Evolutionary conservation across 2,329 filamentous ascomycete species (phyloP).

Genomic region (Nothophaeocryptopus gaeumannii): DNA sequence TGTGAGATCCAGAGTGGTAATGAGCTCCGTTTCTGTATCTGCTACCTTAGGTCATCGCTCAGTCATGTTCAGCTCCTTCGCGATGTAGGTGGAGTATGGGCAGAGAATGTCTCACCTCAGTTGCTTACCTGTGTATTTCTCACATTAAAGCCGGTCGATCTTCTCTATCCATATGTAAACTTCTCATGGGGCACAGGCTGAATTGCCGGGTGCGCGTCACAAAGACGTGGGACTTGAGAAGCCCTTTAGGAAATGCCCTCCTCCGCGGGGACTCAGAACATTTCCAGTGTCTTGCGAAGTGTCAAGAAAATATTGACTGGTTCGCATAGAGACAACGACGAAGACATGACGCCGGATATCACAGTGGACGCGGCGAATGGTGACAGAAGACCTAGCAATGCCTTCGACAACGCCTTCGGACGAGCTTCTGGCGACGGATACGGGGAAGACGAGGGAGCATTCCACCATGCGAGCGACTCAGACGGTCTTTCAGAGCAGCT

Average conservation of each 20-base stretch:
- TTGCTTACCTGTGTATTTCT: too few relatives aligned
- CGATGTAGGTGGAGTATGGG: too few relatives aligned
- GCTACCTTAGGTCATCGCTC: not conserved
- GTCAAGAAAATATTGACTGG: conserved; percentile 10
- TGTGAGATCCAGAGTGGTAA: too few relatives aligned
- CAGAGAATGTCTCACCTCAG: too few relatives aligned
- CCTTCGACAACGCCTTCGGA: conserved; percentile 8
- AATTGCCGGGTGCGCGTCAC: too few relatives aligned
- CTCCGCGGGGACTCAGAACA: conserved; percentile 1
- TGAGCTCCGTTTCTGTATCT: too few relatives aligned
- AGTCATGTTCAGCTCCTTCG: not conserved
- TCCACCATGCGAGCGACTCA: conserved; percentile 26
- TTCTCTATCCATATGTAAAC: conserved; percentile 10
- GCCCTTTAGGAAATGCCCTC: not conserved
- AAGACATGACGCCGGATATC: conserved; percentile 6
- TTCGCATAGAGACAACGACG: conserved; percentile 4
- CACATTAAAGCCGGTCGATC: not conserved
- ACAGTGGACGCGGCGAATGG: not conserved
- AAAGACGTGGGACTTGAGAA: too few relatives aligned
- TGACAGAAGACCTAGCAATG: not conserved
- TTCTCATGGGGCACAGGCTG: not conserved
- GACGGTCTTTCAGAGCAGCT: conserved; percentile 31
- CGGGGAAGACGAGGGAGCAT: conserved; percentile 8
- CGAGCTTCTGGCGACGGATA: conserved; percentile 13
- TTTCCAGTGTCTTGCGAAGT: conserved; percentile 8